Base-by-base conservation (phyloP, 2,329 filamentous ascomycete species). In the Epichloe sibirici region DNA sequence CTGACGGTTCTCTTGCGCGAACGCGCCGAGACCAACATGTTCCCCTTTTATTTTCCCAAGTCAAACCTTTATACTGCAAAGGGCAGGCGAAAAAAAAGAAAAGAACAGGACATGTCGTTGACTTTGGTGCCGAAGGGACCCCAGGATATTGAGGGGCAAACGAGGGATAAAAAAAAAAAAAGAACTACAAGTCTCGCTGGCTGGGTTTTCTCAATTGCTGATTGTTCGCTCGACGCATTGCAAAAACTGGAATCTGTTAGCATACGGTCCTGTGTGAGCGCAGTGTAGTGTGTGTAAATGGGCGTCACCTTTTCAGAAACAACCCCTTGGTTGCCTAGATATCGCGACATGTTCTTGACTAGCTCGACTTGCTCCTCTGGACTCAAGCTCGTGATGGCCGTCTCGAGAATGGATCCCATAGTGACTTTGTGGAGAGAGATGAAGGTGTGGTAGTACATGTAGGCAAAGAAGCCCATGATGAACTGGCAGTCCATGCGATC, bases 401-500 rank as follows among this genome's bases (percentile, higher is more conserved):
- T 81, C 73, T 98, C 91, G 60, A 98, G 86, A 38, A 98, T 86
- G 51, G 82, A 82, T 21, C 91, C 93, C 21, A 95, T 84, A 53
- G 78, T 89, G 40, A 86, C 83, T 69, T 91, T 89, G 75, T 95
- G 83, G 6, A 89, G 77, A 4, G 90, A 90, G 63, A 98, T 91
- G 68, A 98, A 98, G 64, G 87, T 93, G 68, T 96, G 90, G 72
- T 94, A 98, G 73, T 98, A 98, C 79, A 98, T 90, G 74, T 90
- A 97, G 15, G 91, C 82, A 63, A 98, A 97, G 71, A 95, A 93
- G 8, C 93, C 93, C 93, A 98, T 98, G 74, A 97, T 97, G 73
- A 98, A 98, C 66, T 98, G 93, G 69, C 93, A 98, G 66, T 98
- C 93, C 91, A 98, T 97, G 56, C 93, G 87, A 67, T 98, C 93